Evolutionary conservation across 805 yeast genomes (phyloP).

Genomic region (Yarrowia sp.): DNA sequence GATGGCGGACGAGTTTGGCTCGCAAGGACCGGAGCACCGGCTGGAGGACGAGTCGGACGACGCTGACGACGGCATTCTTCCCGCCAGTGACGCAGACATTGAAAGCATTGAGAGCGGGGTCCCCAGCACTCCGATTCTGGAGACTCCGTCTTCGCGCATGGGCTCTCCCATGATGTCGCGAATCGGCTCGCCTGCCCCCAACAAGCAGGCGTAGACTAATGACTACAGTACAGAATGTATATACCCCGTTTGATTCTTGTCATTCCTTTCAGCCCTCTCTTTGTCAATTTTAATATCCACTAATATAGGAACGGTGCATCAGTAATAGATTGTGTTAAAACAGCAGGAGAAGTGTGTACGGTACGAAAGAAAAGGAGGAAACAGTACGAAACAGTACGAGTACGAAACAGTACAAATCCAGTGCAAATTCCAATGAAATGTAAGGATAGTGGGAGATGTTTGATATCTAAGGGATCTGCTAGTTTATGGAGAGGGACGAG

Average conservation of each 20-base stretch:
- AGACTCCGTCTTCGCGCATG: conserved; percentile 14
- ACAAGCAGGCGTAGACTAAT: neutral
- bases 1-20: conserved; percentile 23
- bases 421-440: too few species aligned
- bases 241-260: conserved; percentile 12
- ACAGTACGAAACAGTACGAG: too few species aligned
- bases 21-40: conserved; percentile 12
- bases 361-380: too few species aligned
- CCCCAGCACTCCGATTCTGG: conserved; percentile 19
- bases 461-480: too few species aligned
- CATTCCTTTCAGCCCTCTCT: conserved; percentile 15
- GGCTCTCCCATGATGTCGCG: conserved; percentile 21
- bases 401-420: too few species aligned
- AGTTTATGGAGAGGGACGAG: too few species aligned
- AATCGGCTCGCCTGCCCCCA: conserved; percentile 15
- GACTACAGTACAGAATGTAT: neutral
- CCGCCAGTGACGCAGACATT: conserved; percentile 23
- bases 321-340: neutral
- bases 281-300: conserved; percentile 19
- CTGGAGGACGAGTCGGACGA: conserved; percentile 24
- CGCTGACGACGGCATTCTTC: conserved; percentile 19
- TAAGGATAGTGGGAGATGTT: too few species aligned
- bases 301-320: conserved; percentile 23
- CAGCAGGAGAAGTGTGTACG: neutral
- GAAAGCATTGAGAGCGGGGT: conserved; percentile 22